Evolutionary conservation across 495 filamentous ascomycete genomes (phyloP), one percentile per base, ranked within the genome.

Genomic region (Hapsidospora chrysogenum): DNA sequence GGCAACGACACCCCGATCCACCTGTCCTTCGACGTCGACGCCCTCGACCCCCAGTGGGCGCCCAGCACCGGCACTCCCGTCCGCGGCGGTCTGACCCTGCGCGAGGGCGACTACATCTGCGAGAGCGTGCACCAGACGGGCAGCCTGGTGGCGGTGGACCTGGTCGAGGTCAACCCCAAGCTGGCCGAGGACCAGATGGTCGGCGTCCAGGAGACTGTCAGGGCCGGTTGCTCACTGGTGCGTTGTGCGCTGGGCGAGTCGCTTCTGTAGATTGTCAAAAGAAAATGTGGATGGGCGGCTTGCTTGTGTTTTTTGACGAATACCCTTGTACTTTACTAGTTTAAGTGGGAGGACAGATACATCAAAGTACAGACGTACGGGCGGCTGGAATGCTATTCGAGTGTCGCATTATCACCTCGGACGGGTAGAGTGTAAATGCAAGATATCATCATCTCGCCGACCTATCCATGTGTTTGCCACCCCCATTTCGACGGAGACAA

Each of bases 101-200:
- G 89, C 28, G 89, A 99, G 61, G 89, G 92, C 29, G 92, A 96
- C 51, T 99, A 79, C 61, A 99, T 99, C 57, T 92, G 85, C 46
- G 89, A 99, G 60, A 83, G 77, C 46, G 84, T 99, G 20, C 85
- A 93, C 51, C 74, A 86, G 64, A 94, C 86, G 2, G 92, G 92
- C 17, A 85, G 76, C 49, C 54, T 96, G 39, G 66, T 96, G 5
- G 85, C 87, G 9, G 74, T 99, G 61, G 89, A 99, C 53, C 60
- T 99, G 51, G 92, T 79, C 40, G 89, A 99, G 58, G 92, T 99
- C 38, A 99, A 99, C 61, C 87, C 87, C 6, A 79, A 72, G 39
- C 58, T 92, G 41, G 86, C 81, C 43, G 58, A 61, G 11, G 66
- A 55, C 17, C 50, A 59, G 29, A 65, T 68, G 33, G 38, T 74